These are phyloP conservation scores for Penicillium silybi DNA, from an alignment of 495 filamentous ascomycete species.

Conservation along the genomic window DNA sequence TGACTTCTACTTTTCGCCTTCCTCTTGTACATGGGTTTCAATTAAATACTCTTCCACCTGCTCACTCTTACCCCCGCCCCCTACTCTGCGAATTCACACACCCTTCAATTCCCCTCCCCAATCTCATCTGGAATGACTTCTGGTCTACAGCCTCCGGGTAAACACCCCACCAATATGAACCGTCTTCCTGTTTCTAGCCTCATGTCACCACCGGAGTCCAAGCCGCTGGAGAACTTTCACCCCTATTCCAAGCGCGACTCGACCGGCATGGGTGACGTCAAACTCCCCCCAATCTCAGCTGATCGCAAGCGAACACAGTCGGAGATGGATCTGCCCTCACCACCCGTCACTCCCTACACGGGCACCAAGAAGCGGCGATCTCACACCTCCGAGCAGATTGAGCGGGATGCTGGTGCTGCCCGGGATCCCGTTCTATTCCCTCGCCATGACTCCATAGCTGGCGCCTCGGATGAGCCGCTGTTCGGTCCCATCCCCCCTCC, in stretches of 20 bases:
- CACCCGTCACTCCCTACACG: conserved; percentile 66
- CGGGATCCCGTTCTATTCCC: conserved; percentile 63
- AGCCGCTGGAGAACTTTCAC: conserved; percentile 59
- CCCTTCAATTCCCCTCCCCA: not conserved
- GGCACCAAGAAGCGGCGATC: conserved; percentile 51
- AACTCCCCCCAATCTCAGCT: conserved; percentile 46
- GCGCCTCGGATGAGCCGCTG: conserved; percentile 50
- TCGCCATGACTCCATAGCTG: conserved; percentile 38
- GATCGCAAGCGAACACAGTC: conserved; percentile 46
- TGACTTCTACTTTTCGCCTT: conserved; percentile 12
- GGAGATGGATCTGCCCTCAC: conserved; percentile 58
- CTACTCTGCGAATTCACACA: not conserved
- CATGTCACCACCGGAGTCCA: conserved; percentile 71
- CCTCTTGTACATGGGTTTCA: not conserved
- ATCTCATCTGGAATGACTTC: conserved; percentile 2
- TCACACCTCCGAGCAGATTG: conserved; percentile 37
- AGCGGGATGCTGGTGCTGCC: conserved; percentile 32
- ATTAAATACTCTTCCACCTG: not conserved
- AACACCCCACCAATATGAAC: conserved; percentile 41
- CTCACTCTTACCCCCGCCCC: not conserved
- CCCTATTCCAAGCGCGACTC: conserved; percentile 27
- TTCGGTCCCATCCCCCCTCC: conserved; percentile 49
- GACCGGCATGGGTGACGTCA: conserved; percentile 40
- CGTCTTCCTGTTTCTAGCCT: conserved; percentile 56
- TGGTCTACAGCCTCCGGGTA: conserved; percentile 7